A percentile compares a stretch with the other conserved stretches of the same genome.
These are phyloP conservation scores for Corynascus novoguineensis DNA, from an alignment of 495 filamentous ascomycete genomes.

Conservation along the genomic window DNA sequence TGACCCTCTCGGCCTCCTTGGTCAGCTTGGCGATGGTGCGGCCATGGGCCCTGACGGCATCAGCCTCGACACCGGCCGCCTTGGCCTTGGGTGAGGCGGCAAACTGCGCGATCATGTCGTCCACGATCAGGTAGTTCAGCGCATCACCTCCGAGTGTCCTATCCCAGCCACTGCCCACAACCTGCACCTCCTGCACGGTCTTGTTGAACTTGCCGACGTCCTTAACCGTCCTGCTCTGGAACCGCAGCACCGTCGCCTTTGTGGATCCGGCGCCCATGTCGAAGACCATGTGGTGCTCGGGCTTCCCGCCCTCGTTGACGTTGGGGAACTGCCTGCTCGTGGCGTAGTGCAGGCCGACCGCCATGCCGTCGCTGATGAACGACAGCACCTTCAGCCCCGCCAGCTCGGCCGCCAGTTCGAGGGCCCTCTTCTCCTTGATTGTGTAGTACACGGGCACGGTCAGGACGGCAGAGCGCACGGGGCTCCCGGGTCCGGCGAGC, in stretches of 20 bases:
- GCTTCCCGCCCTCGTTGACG: constrained; percentile 75
- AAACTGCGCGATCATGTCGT: constrained; percentile 81
- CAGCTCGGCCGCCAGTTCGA: constrained; percentile 75
- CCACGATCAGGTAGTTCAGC: constrained; percentile 78
- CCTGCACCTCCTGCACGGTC: constrained; percentile 86
- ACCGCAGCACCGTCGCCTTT: constrained; percentile 85
- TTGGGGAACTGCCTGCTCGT: constrained; percentile 83
- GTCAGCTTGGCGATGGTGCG: constrained; percentile 80
- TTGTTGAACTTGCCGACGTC: constrained; percentile 93
- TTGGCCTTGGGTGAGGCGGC: constrained; percentile 64
- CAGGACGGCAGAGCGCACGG: constrained; percentile 75
- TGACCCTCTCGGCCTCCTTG: constrained; percentile 82
- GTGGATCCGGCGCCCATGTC: constrained; percentile 99
- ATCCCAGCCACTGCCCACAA: constrained; percentile 84
- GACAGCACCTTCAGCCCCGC: constrained; percentile 81
- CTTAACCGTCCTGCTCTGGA: constrained; percentile 85
- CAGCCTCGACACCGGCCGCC: constrained; percentile 54
- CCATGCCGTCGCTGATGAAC: constrained; percentile 83
- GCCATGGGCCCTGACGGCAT: constrained; percentile 64
- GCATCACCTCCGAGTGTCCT: constrained; percentile 83
- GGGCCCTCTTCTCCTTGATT: constrained; percentile 76
- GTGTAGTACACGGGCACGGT: constrained; percentile 92
- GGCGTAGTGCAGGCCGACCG: constrained; percentile 92
- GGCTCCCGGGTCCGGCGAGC: constrained; percentile 71
- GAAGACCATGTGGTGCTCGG: constrained; percentile 88